Conservation (phyloP, 495 filamentous ascomycete species). For the Penicillium simplicissimum region DNA sequence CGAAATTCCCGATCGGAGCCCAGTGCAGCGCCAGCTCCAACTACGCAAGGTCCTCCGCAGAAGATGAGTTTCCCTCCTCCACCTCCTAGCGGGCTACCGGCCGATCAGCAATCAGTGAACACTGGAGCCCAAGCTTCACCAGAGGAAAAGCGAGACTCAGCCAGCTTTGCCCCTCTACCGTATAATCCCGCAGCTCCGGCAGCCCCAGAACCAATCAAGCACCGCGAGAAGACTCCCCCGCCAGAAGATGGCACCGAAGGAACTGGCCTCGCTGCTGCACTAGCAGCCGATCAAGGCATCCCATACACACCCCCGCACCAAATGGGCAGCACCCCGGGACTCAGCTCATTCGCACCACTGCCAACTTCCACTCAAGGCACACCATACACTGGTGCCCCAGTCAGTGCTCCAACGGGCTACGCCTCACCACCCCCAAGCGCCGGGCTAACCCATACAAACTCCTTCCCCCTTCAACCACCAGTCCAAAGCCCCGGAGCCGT, state of each 20-base stretch:
- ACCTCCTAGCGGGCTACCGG: slow-evolving; percentile 41
- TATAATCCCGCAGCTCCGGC: slow-evolving; percentile 91
- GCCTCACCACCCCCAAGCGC: slow-evolving; percentile 43
- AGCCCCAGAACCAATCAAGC: slow-evolving; percentile 76
- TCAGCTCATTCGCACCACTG: slow-evolving; percentile 29
- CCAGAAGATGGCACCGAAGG: slow-evolving; percentile 68
- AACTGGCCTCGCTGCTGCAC: slow-evolving; percentile 70
- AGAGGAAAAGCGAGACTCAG: slow-evolving; percentile 43
- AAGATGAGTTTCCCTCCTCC: slow-evolving; percentile 40
- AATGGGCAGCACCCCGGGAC: slow-evolving; percentile 28
- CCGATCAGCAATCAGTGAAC: slow-evolving; percentile 22
- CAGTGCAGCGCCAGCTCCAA: slow-evolving; percentile 34
- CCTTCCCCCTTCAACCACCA: slow-evolving; percentile 29
- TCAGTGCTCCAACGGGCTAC: slow-evolving; percentile 29
- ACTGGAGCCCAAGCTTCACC: slow-evolving; percentile 31
- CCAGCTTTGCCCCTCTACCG: slow-evolving; percentile 67
- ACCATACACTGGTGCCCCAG: slow-evolving; percentile 35
- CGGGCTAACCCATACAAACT: slow-evolving; percentile 28
- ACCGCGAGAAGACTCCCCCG: slow-evolving; percentile 89
- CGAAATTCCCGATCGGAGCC: slow-evolving; percentile 46
- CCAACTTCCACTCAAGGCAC: slow-evolving; percentile 22
- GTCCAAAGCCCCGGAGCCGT: slow-evolving; percentile 29
- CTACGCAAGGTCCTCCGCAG: slow-evolving; percentile 25
- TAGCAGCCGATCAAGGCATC: slow-evolving; percentile 60
- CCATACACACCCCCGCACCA: slow-evolving; percentile 44